Conservation (phyloP, 116 monocot genomes). For the Phalaenopsis hybrid region DNA sequence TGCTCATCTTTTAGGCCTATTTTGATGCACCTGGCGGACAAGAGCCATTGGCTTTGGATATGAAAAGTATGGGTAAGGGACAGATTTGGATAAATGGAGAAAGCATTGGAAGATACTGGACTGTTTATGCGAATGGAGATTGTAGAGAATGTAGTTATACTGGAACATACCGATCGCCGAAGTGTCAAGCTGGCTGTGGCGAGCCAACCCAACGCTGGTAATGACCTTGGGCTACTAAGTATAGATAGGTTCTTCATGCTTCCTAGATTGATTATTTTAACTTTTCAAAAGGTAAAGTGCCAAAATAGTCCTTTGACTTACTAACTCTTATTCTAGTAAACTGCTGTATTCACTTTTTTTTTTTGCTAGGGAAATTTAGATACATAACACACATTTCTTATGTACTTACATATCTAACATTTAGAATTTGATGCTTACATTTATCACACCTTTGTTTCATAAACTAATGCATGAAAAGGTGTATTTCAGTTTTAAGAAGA, state of each 20-base stretch:
- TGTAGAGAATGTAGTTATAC: conserved; percentile 73
- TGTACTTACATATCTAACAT: no score
- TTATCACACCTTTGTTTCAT: no score
- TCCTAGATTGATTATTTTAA: background rate
- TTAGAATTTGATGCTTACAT: no score
- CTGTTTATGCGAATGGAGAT: conserved; percentile 50
- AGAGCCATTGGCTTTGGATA: conserved; percentile 88
- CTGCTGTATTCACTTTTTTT: background rate
- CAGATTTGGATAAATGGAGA: conserved; percentile 96
- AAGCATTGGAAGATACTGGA: conserved; percentile 96
- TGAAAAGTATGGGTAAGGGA: conserved; percentile 98
- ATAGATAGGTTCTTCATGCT: background rate
- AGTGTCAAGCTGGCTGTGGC: conserved; percentile 87
- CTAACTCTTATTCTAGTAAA: background rate
- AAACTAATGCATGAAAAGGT: no score
- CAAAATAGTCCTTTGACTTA: background rate
- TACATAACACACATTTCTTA: no score
- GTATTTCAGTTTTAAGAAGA: no score
- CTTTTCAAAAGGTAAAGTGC: background rate
- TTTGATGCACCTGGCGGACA: conserved; percentile 89
- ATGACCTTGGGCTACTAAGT: conserved; percentile 2
- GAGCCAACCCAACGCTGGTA: conserved; percentile 97
- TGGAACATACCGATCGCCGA: conserved; percentile 69
- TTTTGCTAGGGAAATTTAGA: no score
- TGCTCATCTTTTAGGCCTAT: conserved; percentile 46